These are phyloP conservation scores for Myxozyma lipomycoides DNA, from an alignment of 805 yeast genomes.

Conservation along the genomic window DNA sequence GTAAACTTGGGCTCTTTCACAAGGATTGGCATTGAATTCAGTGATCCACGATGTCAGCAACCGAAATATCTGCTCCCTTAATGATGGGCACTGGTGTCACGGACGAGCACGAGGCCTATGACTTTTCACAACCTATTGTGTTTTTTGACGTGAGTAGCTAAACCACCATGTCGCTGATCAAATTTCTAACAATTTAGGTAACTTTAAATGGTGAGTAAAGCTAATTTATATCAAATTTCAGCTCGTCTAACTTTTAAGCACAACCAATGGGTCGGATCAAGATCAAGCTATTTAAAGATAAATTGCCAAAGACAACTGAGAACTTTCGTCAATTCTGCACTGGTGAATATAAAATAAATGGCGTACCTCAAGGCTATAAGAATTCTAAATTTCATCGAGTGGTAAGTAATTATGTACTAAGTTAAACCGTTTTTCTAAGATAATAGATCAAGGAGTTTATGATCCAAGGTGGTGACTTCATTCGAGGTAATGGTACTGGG, in stretches of 20 bases:
- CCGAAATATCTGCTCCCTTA: not conserved
- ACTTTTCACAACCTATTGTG: conserved; percentile 38
- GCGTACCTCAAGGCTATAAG: conserved; percentile 47
- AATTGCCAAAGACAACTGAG: conserved; percentile 47
- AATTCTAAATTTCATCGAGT: conserved; percentile 24
- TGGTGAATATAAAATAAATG: conserved; percentile 43
- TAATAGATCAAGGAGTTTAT: conserved; percentile 41
- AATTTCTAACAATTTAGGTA: no score
- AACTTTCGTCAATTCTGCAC: conserved; percentile 54
- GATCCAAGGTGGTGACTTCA: conserved; percentile 50
- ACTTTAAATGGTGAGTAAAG: no score
- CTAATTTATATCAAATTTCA: no score
- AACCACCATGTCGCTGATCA: no score
- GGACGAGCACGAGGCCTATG: conserved; percentile 12
- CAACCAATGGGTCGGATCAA: conserved; percentile 44
- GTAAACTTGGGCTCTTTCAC: no score
- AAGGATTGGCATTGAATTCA: no score
- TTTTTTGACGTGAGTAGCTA: conserved; percentile 44
- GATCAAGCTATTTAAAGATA: conserved; percentile 42
- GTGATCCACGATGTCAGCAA: no score
- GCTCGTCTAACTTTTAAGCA: conserved; percentile 21
- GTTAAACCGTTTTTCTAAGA: not conserved
- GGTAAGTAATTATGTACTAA: conserved; percentile 6
- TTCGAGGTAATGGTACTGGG: conserved; percentile 47
- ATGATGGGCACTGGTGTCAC: not conserved